Conservation (phyloP, 2,329 filamentous ascomycete species). For the Exophiala phaeomuriformis region DNA sequence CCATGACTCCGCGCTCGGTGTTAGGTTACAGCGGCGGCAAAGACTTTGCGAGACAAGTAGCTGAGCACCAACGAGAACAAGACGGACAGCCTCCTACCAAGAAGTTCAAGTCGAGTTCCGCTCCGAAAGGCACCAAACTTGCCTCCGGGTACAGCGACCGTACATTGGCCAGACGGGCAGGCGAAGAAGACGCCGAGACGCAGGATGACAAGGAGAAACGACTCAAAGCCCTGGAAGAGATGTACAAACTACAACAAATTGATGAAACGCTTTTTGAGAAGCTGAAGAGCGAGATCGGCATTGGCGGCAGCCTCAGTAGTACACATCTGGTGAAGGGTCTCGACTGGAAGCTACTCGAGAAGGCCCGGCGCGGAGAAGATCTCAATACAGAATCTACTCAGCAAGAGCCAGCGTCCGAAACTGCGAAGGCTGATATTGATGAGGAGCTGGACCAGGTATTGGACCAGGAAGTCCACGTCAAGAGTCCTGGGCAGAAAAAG, state of each 20-base stretch:
- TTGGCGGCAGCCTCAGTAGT: slow-evolving; percentile 69
- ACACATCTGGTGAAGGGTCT: slow-evolving; percentile 89
- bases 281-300: slow-evolving; percentile 62
- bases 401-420: slow-evolving; percentile 30
- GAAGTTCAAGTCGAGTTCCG: slow-evolving; percentile 65
- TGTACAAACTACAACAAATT: slow-evolving; percentile 76
- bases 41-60: slow-evolving; percentile 78
- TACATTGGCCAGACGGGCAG: slow-evolving; percentile 55
- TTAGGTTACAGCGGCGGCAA: slow-evolving; percentile 47
- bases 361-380: slow-evolving; percentile 46
- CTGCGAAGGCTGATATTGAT: slow-evolving; percentile 47
- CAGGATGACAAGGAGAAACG: slow-evolving; percentile 54
- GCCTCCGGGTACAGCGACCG: slow-evolving; percentile 79
- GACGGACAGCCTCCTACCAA: slow-evolving; percentile 54
- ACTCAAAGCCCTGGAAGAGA: slow-evolving; percentile 71
- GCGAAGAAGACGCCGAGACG: slow-evolving; percentile 44
- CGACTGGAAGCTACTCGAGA: slow-evolving; percentile 64
- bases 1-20: slow-evolving; percentile 76
- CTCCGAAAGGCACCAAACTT: slow-evolving; percentile 75
- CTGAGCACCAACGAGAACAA: slow-evolving; percentile 57
- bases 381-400: slow-evolving; percentile 37
- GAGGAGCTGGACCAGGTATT: slow-evolving; percentile 48
- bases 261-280: slow-evolving; percentile 71
- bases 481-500: slow-evolving; percentile 5
- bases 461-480: slow-evolving; percentile 31